phyloP scores from a whole-genome alignment of 2,329 filamentous ascomycete species.

The Trichoderma lentiforme region DNA sequence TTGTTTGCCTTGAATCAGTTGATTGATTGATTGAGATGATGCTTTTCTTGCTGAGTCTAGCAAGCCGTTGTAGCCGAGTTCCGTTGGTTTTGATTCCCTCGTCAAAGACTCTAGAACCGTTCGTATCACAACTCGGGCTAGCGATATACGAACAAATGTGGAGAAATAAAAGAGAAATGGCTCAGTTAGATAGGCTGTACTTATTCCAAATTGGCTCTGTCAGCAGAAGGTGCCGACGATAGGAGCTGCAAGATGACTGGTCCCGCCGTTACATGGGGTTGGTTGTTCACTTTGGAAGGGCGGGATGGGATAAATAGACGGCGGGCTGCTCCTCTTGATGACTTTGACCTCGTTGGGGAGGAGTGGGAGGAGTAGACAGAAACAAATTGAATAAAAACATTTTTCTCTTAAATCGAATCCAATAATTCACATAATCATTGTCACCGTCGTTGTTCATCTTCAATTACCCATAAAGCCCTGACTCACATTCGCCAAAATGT shows the following conservation, averaged over 20 bases:
- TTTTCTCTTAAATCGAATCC: not conserved
- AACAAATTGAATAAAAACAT: not conserved
- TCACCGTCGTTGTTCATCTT: not conserved
- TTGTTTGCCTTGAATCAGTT: not conserved
- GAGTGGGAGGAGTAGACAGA: not conserved
- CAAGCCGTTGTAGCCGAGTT: not conserved
- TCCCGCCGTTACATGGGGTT: not conserved
- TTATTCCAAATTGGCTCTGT: not conserved
- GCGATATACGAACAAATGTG: not conserved
- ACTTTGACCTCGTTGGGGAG: not conserved
- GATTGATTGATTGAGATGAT: not conserved
- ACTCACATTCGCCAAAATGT: not conserved
- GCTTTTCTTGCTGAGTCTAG: not conserved
- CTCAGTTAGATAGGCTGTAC: not conserved
- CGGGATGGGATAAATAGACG: not conserved
- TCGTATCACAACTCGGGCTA: not conserved
- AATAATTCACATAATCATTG: not conserved
- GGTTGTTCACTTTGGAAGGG: not conserved
- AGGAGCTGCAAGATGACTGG: not conserved
- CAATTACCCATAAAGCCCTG: not conserved
- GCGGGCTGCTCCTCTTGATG: not conserved
- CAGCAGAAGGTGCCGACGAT: not conserved
- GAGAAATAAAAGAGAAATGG: not conserved
- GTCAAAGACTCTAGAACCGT: not conserved
- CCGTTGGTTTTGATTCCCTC: not conserved